Evolutionary conservation across 179 eudicot species (phyloP).

Genomic region (Corrigiola litoralis): DNA sequence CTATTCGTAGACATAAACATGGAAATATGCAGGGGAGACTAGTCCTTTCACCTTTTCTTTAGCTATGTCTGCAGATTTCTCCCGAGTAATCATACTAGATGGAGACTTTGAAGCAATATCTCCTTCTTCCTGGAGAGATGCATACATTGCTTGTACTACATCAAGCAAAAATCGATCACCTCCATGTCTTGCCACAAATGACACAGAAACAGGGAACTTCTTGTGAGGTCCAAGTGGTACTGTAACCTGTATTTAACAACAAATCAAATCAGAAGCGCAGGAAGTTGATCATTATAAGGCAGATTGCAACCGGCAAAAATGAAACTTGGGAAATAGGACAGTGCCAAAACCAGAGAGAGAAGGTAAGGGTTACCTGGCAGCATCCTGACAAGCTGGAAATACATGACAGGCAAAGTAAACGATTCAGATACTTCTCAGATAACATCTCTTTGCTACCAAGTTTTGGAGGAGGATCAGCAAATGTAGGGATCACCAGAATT

Average conservation of each 20-base stretch:
- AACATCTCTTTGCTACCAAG: slow-evolving; percentile 62
- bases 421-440: slow-evolving; percentile 53
- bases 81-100: slow-evolving; percentile 44
- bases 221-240: slow-evolving; percentile 75
- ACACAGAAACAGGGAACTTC: slow-evolving; percentile 77
- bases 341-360: not conserved
- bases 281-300: not conserved
- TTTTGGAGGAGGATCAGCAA: slow-evolving; percentile 67
- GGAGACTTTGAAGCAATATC: slow-evolving; percentile 50
- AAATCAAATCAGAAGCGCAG: slow-evolving; percentile 5
- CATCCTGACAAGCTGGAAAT: slow-evolving; percentile 95
- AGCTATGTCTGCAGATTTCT: slow-evolving; percentile 70
- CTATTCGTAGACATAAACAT: not conserved
- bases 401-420: slow-evolving; percentile 54
- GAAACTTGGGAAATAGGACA: not conserved
- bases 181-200: slow-evolving; percentile 80
- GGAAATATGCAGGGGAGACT: not conserved
- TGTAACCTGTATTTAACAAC: slow-evolving; percentile 46
- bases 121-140: slow-evolving; percentile 59
- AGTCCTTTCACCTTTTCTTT: slow-evolving; percentile 74
- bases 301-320: not conserved
- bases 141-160: slow-evolving; percentile 56
- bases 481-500: slow-evolving; percentile 78
- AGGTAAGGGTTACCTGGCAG: slow-evolving; percentile 63
- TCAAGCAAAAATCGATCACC: slow-evolving; percentile 89